Conservation (phyloP, 345 rosid genomes). For the Excoecaria cochinchinensis region DNA sequence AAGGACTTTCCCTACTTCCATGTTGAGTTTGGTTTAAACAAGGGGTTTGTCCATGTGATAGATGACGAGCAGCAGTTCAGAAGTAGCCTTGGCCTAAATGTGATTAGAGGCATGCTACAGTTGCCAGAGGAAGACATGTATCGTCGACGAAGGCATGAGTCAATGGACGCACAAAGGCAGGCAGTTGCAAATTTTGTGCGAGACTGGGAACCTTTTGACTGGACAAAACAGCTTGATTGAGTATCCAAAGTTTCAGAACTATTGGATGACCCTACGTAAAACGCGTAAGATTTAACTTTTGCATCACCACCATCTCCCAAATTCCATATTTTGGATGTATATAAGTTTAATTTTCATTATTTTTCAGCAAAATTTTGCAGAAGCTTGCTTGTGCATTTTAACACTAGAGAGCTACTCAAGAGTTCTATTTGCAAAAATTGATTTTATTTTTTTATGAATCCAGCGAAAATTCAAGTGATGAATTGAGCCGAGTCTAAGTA, state of each 20-base stretch:
- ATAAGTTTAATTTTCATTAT: too few species aligned
- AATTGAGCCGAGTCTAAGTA: too few species aligned
- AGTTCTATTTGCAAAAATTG: too few species aligned
- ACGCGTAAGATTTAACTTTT: too few species aligned
- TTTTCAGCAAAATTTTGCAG: too few species aligned
- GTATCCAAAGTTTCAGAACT: neutral
- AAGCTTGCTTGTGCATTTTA: too few species aligned
- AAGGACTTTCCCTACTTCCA: constrained; percentile 93
- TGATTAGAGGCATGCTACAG: constrained; percentile 81
- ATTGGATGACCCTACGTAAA: too few species aligned
- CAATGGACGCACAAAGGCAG: constrained; percentile 64
- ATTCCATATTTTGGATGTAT: too few species aligned
- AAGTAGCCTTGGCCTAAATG: constrained; percentile 78
- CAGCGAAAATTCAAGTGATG: too few species aligned
- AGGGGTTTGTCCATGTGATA: constrained; percentile 91
- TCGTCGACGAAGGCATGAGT: constrained; percentile 58
- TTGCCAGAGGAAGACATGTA: constrained; percentile 90
- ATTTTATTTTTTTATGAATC: too few species aligned
- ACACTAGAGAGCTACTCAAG: too few species aligned
- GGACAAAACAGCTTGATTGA: constrained; percentile 84
- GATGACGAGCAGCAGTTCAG: constrained; percentile 85
- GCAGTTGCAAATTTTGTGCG: constrained; percentile 54
- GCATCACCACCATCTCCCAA: too few species aligned
- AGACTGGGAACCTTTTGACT: constrained; percentile 83
- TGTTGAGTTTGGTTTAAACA: constrained; percentile 79